Base-by-base conservation (phyloP, 169 alveolate species). In the Plasmodium reichenowi region DNA sequence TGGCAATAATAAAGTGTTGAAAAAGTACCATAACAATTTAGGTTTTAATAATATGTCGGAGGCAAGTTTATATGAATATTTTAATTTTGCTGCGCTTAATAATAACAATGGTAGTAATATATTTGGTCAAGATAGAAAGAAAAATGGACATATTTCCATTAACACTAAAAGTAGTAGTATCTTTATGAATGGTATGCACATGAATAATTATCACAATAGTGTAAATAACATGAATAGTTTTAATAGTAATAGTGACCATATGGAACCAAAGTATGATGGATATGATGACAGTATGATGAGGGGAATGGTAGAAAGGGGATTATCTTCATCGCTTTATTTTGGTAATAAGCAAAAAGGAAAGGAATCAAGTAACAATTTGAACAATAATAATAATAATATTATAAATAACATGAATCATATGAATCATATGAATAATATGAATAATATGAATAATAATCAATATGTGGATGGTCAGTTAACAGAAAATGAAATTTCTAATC, bases 341-440 rank as follows among this genome's bases (percentile, higher is more conserved):
- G 4, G 10, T 3, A 78, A 66, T 38, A 78, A 78, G 15, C 66
- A 78, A 38, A 29, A 24, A 0, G 54, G 52, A 64, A 59, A n/a
- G 22, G 54, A 66, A 26, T 9, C 32, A 9, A 17, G 3, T 15
- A 78, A 52, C 13, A 47, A 24, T 45, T n/a, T n/a, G 8, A 32
- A 26, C 38, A 50, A 26, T 0, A 52, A 9, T 29, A 54, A 6
- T 56, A 22, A 12, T 13, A 52, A 52, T 52, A 52, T 52, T 52
- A n/a, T 24, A 1, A 24, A 24, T 24, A 24, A 2, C 0, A 24
- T 24, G 2, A 24, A 24, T 24, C 1, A 24, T 24, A 24, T 24
- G 1, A 24, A 24, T 24, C 2, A 24, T 24, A 24, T 24, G 1
- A 56, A n/a, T 56, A 22, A 12, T 13, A 63, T 64, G 12, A 50